Percentiles rank a stretch among this genome's conserved stretches.
Conservation (phyloP, 129 eudicot genomes). For the Chrysanthemum makinoi region DNA sequence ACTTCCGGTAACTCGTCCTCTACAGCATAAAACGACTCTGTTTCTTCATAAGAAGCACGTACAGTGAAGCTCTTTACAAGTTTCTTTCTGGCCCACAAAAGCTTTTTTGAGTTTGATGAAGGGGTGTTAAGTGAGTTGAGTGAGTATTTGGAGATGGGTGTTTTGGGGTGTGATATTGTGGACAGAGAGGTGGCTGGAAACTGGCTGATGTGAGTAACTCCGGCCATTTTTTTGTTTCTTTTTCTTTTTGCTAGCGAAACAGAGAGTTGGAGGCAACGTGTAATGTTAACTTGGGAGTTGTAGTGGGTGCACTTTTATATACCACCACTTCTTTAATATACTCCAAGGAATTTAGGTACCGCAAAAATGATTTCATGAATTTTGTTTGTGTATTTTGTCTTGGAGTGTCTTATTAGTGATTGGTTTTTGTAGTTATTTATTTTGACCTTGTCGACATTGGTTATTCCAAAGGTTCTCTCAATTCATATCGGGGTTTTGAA, state of each 20-base stretch:
- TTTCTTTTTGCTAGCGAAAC: too few species aligned
- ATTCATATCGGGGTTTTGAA: too few species aligned
- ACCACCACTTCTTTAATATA: too few species aligned
- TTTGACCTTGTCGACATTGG: too few species aligned
- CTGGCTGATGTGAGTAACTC: slow-evolving; percentile 36
- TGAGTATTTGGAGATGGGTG: neutral
- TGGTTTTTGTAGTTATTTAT: too few species aligned
- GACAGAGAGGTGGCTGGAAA: slow-evolving; percentile 26
- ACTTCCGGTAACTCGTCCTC: slow-evolving; percentile 44
- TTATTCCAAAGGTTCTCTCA: too few species aligned
- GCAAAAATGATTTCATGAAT: too few species aligned
- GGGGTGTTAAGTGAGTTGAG: slow-evolving; percentile 25
- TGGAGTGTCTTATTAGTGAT: too few species aligned
- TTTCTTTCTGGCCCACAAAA: slow-evolving; percentile 13
- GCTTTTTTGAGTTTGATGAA: slow-evolving; percentile 10
- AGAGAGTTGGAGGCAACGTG: slow-evolving; percentile 4
- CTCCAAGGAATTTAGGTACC: too few species aligned
- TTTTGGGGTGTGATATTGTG: slow-evolving; percentile 7
- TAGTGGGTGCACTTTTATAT: too few species aligned
- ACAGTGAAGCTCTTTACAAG: slow-evolving; percentile 18
- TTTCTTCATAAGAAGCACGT: slow-evolving; percentile 35
- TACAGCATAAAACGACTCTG: slow-evolving; percentile 40
- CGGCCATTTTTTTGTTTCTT: slow-evolving; percentile 46
- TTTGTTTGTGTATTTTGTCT: too few species aligned
- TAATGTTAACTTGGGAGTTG: neutral